Evolutionary conservation across 352 stramenopile genomes (phyloP), one percentile per base, ranked within the genome.

Genomic region (Phytophthora podocarpi): DNA sequence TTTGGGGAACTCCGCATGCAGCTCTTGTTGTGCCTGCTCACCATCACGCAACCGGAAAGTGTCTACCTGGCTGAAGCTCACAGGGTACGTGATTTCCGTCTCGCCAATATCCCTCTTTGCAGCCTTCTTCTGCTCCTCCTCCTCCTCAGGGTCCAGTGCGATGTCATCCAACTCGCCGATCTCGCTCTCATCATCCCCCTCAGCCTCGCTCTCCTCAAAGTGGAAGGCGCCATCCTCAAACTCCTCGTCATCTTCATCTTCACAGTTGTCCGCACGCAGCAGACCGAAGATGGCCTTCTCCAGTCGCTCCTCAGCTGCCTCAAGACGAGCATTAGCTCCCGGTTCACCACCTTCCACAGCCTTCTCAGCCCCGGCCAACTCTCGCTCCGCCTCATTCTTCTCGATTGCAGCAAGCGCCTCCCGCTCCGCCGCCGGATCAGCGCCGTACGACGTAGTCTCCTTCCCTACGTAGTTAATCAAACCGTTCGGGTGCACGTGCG

Each of bases 381-480:
- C 86, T 0, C 39, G 35, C 57, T 95, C 86, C 1, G 86, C 87
- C 2, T 74, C 66, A 2, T 79, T 70, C 50, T 82, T 89, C 46
- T 87, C 74, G n/a, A 85, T 84, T 2, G 64, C 60, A n/a, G 83
- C 85, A 30, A 86, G 61, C 4, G 76, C 76, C 7, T 82, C 76
- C 6, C 75, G 65, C 45, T 90, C 81, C 5, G 81, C 76, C 2
- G 75, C 67, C 2, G 73, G 74, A 23, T 95, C 86, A 4, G 82
- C 84, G 31, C 86, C 88, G 35, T 95, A 93, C 23, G 86, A 69
- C 0, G 85, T 93, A 11, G 86, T 96, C 51, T 86, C 73, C 66
- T 96, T 87, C 5, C 88, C 91, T 20, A 80, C 76, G 66, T 99
- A 99, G 64, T 98, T 98, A 54, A 99, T 98, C 41, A 93, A 76